phyloP scores from a whole-genome alignment of 345 rosid genomes.

The Anastatica hierochuntica region DNA sequence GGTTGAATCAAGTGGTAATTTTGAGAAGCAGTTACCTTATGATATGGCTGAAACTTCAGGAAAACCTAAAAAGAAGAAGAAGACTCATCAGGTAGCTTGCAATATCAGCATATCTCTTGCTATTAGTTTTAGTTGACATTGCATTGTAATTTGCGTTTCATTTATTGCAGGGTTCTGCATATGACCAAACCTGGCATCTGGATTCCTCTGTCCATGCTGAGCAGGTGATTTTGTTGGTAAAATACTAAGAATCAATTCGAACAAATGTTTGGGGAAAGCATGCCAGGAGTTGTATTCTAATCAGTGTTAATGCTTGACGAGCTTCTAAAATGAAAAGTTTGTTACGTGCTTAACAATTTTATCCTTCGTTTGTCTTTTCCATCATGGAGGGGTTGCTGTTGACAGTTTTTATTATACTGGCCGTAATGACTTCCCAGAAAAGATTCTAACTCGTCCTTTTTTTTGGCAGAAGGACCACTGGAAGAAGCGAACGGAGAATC shows the following conservation, averaged over 20 bases:
- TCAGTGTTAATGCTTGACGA: not conserved
- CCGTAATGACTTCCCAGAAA: not conserved
- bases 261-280: not conserved
- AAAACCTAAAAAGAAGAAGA: constrained; percentile 80
- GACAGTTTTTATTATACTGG: not conserved
- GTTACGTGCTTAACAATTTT: not conserved
- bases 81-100: constrained; percentile 40
- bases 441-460: constrained; percentile 12
- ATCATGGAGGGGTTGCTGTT: constrained; percentile 6
- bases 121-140: constrained; percentile 6
- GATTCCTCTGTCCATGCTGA: constrained; percentile 51
- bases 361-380: not conserved
- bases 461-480: constrained; percentile 42
- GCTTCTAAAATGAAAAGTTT: constrained; percentile 5
- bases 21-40: constrained; percentile 56
- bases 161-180: constrained; percentile 57
- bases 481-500: constrained; percentile 64
- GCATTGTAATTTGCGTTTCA: constrained; percentile 10
- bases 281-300: not conserved
- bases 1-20: constrained; percentile 60
- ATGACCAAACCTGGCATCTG: constrained; percentile 66
- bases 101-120: constrained; percentile 9
- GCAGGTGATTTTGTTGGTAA: constrained; percentile 38
- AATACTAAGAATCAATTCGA: constrained; percentile 3
- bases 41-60: constrained; percentile 60